A percentile compares a stretch with the other conserved stretches of the same genome.
Evolutionary conservation across 179 eudicot genomes (phyloP).

Genomic region (Carnegiea gigantea): DNA sequence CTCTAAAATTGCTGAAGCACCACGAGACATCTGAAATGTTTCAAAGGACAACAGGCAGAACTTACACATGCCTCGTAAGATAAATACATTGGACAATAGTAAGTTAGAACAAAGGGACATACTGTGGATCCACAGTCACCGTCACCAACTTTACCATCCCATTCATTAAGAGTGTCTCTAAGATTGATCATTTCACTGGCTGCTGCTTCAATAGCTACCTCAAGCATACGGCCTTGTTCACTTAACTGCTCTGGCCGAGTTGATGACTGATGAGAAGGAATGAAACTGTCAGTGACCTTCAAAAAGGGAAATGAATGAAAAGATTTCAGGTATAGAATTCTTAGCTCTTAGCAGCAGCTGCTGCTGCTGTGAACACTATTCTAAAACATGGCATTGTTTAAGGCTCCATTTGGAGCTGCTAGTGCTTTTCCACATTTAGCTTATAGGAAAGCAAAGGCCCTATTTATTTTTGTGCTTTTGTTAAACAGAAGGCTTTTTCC

Average conservation of each 20-base stretch:
- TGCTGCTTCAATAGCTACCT: conserved; percentile 89
- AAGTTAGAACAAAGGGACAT: conserved; percentile 31
- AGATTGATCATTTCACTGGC: conserved; percentile 62
- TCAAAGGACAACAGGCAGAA: conserved; percentile 23
- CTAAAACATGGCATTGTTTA: not conserved
- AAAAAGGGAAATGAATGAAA: not conserved
- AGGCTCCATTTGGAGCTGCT: not conserved
- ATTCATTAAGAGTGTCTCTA: conserved; percentile 79
- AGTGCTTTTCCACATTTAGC: not conserved
- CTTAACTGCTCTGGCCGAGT: conserved; percentile 70
- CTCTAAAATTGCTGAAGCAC: conserved; percentile 82
- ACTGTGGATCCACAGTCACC: conserved; percentile 99
- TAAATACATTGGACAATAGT: not conserved
- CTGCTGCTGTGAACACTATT: not conserved
- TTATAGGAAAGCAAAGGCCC: not conserved
- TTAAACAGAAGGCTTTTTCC: not conserved
- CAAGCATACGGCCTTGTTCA: conserved; percentile 64
- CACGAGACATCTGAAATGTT: conserved; percentile 78
- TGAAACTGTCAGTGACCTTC: conserved; percentile 22
- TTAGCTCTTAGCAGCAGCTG: not conserved
- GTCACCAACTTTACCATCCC: conserved; percentile 98
- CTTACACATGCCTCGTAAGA: conserved; percentile 7
- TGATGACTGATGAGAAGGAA: conserved; percentile 43
- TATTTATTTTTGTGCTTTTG: not conserved
- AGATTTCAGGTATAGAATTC: not conserved